phyloP scores from a whole-genome alignment of 2,329 filamentous ascomycete genomes.

The Byssoonygena ceratinophila region DNA sequence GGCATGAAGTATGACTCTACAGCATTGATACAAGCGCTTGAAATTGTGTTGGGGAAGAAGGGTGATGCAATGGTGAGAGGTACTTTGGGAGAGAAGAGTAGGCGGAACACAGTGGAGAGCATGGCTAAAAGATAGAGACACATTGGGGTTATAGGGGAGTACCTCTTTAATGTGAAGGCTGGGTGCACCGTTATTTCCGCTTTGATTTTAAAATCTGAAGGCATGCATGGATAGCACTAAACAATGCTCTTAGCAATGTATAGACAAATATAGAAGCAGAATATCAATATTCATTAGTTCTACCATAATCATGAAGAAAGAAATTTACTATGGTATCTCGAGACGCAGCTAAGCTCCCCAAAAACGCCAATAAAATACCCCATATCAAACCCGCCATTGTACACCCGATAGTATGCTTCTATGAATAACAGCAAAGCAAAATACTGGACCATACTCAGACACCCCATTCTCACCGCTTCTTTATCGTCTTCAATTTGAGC shows the following conservation, averaged over 20 bases:
- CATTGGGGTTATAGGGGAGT: background rate
- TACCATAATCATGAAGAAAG: background rate
- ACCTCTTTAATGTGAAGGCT: background rate
- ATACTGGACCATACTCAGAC: background rate
- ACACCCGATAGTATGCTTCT: background rate
- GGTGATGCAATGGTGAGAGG: conserved; percentile 42
- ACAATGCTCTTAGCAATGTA: too few species aligned
- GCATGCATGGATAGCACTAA: too few species aligned
- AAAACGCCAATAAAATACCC: background rate
- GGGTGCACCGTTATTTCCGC: too few species aligned
- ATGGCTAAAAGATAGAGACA: conserved; percentile 4
- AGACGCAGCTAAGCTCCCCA: background rate
- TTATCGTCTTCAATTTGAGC: conserved; percentile 29
- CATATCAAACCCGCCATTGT: background rate
- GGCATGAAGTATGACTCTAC: conserved; percentile 63
- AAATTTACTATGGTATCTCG: background rate
- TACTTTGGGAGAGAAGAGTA: conserved; percentile 35
- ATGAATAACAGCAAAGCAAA: background rate
- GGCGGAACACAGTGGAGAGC: conserved; percentile 48
- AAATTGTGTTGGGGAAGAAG: conserved; percentile 61
- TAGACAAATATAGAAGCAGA: too few species aligned
- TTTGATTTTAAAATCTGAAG: too few species aligned
- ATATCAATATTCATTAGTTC: background rate
- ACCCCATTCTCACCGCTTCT: background rate
- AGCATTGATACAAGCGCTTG: conserved; percentile 62